Base-by-base conservation (phyloP, 179 eudicot species). In the Vitellaria paradoxa region DNA sequence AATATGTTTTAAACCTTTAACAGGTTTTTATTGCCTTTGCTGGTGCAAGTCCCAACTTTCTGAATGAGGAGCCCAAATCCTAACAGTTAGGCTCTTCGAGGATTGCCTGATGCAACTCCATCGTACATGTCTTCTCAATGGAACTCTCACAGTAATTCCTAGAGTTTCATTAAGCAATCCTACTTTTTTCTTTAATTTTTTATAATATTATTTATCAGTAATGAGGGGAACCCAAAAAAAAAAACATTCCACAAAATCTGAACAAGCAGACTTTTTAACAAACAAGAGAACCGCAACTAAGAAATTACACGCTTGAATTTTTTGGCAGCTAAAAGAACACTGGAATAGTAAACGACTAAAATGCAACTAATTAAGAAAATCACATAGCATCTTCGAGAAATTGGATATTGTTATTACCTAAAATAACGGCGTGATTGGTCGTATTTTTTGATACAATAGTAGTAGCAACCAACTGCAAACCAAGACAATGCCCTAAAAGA, bases 401-500 rank as follows among this genome's bases (percentile, higher is more conserved):
- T 45, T 8, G 56, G 9, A 21, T 30, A 30, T 30, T 30, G 37
- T 30, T 42, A 26, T 72, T 88, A 96, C 99, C 98, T 87, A 87
- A 96, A 96, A 87, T 87, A 89, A 40, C 97, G 97, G 66, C 94
- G 95, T 84, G 99, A 89, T 81, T 96, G 99, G 46, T 90, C 97
- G 84, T 84, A 96, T 84, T 96, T 96, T 83, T 84, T 92, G 66
- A 96, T 96, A 82, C 97, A 96, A 80, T 87, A 96, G 83, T 96
- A 96, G 84, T 96, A 96, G 89, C 99, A 96, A 76, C 98, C 99
- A 57, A 96, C 97, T 79, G 99, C 99, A 87, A 96, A 96, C 99
- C 98, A 96, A 82, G 99, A 92, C 75, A 92, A 77, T 69, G 98
- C 97, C 90, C 99, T 96, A 84, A 64, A 85, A 76, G 63, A 76